These are phyloP conservation scores for Massarina eburnea DNA, from an alignment of 2,329 filamentous ascomycete species.

Conservation along the genomic window DNA sequence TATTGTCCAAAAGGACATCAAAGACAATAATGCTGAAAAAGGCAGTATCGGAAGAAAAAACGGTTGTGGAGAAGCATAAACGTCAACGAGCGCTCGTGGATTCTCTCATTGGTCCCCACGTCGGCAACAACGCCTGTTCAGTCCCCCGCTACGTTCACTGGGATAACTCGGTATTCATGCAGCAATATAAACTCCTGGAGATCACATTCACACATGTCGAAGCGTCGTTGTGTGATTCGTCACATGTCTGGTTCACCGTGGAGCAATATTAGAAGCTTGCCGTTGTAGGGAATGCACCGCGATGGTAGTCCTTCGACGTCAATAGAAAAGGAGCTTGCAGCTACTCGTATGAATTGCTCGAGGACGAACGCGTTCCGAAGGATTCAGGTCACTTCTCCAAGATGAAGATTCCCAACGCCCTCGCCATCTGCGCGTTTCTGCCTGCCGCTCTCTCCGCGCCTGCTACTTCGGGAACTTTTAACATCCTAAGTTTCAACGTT, in stretches of 20 bases:
- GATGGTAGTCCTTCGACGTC: not conserved
- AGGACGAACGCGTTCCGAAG: not conserved
- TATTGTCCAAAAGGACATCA: too few relatives aligned
- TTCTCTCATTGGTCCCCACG: not conserved
- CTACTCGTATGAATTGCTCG: not conserved
- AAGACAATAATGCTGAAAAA: too few relatives aligned
- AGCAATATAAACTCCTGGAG: not conserved
- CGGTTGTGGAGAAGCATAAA: not conserved
- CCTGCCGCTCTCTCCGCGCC: constrained; percentile 13
- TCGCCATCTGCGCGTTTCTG: not conserved
- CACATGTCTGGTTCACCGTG: not conserved
- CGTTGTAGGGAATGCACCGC: not conserved
- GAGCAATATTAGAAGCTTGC: not conserved
- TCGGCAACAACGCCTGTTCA: not conserved
- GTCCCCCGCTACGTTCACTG: not conserved
- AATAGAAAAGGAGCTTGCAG: not conserved
- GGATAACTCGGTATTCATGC: not conserved
- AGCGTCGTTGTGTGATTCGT: not conserved
- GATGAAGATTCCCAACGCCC: not conserved
- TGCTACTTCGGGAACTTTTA: constrained; percentile 49
- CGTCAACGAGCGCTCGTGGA: not conserved
- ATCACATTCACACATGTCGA: not conserved
- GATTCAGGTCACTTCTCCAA: not conserved
- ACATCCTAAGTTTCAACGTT: constrained; percentile 60
- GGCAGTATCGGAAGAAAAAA: too few relatives aligned